Percentiles rank a stretch among this genome's conserved stretches.
Conservation (phyloP, 495 filamentous ascomycete species). For the Oidiodendron maius region DNA sequence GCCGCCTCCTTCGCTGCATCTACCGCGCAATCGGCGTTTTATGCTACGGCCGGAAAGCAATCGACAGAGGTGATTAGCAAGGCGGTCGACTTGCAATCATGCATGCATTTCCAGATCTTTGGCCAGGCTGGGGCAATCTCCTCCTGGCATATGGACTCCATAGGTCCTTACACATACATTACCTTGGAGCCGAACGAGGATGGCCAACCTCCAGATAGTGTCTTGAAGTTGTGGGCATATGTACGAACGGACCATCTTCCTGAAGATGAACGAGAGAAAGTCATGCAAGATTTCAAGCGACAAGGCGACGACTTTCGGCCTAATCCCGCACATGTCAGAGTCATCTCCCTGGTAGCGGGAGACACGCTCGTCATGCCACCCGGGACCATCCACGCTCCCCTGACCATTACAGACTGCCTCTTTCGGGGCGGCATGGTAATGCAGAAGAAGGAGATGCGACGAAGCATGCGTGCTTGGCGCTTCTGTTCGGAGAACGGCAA, state of each 20-base stretch:
- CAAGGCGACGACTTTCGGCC: conserved; percentile 4
- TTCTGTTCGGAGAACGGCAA: conserved; percentile 7
- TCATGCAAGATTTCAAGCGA: background rate
- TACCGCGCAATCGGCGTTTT: conserved; percentile 1
- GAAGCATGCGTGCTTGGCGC: conserved; percentile 1
- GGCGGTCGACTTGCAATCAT: conserved; percentile 4
- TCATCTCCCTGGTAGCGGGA: conserved; percentile 6
- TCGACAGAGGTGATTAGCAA: conserved; percentile 3
- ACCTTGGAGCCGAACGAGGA: conserved; percentile 5
- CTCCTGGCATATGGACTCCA: conserved; percentile 11
- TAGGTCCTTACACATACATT: conserved; percentile 8
- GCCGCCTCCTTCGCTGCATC: conserved; percentile 1
- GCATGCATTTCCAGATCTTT: conserved; percentile 10
- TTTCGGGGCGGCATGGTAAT: conserved; percentile 10
- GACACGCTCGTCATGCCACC: conserved; percentile 13
- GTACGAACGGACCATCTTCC: conserved; percentile 3
- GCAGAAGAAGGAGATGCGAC: conserved; percentile 1
- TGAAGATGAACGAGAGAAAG: background rate
- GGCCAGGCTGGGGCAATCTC: conserved; percentile 9
- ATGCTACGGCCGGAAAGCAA: conserved; percentile 4
- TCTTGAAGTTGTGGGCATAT: conserved; percentile 9
- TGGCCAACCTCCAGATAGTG: background rate
- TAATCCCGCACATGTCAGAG: background rate
- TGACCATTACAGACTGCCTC: conserved; percentile 11
- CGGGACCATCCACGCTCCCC: conserved; percentile 12